Evolutionary conservation across 2,329 filamentous ascomycete species (phyloP).

Genomic region (Sporothrix euskadiensis): DNA sequence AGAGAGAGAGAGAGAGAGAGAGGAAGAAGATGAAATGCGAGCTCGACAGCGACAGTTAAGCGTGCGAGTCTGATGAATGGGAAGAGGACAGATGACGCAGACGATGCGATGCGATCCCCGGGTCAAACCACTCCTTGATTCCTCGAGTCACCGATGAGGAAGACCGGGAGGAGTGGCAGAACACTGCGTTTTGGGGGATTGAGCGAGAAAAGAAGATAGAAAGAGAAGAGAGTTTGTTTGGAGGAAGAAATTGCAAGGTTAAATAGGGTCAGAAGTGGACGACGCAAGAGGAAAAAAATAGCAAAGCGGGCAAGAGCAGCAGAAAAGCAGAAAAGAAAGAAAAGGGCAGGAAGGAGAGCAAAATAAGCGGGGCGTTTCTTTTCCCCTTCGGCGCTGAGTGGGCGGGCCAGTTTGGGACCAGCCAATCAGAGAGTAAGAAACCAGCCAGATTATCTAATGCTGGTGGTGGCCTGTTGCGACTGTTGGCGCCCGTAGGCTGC

Average conservation of each 20-base stretch:
- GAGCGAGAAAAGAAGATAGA: not conserved
- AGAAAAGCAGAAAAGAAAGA: constrained; percentile 9
- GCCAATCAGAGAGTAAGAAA: constrained; percentile 14
- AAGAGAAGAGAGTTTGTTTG: not conserved
- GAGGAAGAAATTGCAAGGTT: constrained; percentile 14
- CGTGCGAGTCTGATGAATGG: constrained; percentile 23
- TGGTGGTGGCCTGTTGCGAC: not conserved
- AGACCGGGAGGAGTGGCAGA: constrained; percentile 12
- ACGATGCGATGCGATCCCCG: constrained; percentile 1
- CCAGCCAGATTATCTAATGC: constrained; percentile 18
- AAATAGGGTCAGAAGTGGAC: constrained; percentile 17
- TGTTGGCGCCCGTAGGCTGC: not conserved
- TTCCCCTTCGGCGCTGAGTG: constrained; percentile 22
- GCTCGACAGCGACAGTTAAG: constrained; percentile 28
- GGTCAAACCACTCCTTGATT: constrained; percentile 24
- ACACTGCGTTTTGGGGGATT: not conserved
- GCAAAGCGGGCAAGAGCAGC: constrained; percentile 15
- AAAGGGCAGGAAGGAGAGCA: constrained; percentile 16
- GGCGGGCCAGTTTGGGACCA: not conserved
- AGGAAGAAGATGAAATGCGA: not conserved
- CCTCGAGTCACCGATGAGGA: constrained; percentile 4
- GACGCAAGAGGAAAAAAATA: constrained; percentile 27
- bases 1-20: not conserved
- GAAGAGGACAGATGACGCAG: not conserved
- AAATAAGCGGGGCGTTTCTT: constrained; percentile 15